These are phyloP conservation scores for Melastoma candidum DNA, from an alignment of 441 rosid genomes.

Conservation along the genomic window DNA sequence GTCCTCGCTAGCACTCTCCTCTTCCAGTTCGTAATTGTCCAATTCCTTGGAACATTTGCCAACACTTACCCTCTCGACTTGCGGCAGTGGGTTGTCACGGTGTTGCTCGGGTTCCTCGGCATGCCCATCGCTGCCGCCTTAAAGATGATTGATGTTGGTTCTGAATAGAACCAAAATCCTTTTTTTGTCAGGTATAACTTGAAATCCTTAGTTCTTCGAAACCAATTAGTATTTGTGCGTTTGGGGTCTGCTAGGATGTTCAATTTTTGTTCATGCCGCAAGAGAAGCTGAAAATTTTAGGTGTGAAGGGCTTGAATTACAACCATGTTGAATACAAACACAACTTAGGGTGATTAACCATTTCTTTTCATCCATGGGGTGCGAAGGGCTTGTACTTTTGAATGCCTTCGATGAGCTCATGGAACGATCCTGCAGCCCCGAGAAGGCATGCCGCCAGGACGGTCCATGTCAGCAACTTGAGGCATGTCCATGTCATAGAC, in stretches of 20 bases:
- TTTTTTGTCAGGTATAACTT: too few species aligned
- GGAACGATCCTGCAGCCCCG: slow-evolving; percentile 65
- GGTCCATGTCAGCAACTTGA: slow-evolving; percentile 44
- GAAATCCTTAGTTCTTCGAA: too few species aligned
- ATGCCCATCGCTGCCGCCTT: slow-evolving; percentile 67
- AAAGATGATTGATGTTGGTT: slow-evolving; percentile 45
- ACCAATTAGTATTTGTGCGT: too few species aligned
- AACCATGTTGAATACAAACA: too few species aligned
- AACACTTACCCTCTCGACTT: slow-evolving; percentile 34
- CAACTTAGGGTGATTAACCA: too few species aligned
- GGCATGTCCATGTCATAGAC: slow-evolving; percentile 60
- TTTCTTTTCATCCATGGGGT: too few species aligned
- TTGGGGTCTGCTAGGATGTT: too few species aligned
- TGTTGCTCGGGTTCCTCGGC: slow-evolving; percentile 53
- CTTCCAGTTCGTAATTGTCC: slow-evolving; percentile 33
- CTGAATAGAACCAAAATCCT: not conserved
- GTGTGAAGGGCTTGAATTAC: too few species aligned
- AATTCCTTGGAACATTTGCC: slow-evolving; percentile 40
- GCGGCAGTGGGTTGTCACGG: slow-evolving; percentile 36
- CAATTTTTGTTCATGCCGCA: too few species aligned
- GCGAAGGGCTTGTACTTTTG: too few species aligned
- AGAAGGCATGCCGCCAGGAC: slow-evolving; percentile 52
- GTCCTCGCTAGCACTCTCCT: slow-evolving; percentile 31
- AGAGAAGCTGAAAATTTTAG: too few species aligned
- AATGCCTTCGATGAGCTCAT: slow-evolving; percentile 58